A percentile compares a stretch with the other conserved stretches of the same genome.
Evolutionary conservation across 148 eudicot genomes (phyloP).

Genomic region (Vaccinium corymbosum): DNA sequence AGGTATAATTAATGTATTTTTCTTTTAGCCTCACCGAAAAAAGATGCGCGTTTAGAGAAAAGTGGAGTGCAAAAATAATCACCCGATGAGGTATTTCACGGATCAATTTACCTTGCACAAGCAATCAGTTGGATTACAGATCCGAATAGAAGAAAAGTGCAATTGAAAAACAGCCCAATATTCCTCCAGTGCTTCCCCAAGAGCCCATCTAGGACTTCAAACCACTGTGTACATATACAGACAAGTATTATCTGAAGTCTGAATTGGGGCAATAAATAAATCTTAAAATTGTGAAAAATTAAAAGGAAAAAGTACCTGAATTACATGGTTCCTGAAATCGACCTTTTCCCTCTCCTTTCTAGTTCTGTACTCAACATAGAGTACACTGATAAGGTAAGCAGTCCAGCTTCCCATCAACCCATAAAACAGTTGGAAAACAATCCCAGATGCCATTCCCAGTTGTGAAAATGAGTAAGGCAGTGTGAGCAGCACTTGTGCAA

Average conservation of each 20-base stretch:
- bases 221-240: conserved; percentile 56
- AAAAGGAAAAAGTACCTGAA: conserved; percentile 37
- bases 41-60: neutral
- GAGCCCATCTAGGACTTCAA: conserved; percentile 73
- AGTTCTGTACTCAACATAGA: conserved; percentile 72
- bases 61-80: no score
- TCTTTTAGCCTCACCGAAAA: neutral
- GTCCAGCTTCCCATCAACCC: conserved; percentile 78
- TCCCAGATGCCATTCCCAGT: conserved; percentile 62
- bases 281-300: neutral
- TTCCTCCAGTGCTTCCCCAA: conserved; percentile 70
- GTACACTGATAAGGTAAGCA: conserved; percentile 63
- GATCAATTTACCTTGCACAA: conserved; percentile 56
- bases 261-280: neutral
- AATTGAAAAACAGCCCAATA: conserved; percentile 60
- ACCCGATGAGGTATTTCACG: no score
- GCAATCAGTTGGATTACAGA: conserved; percentile 73
- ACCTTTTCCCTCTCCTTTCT: conserved; percentile 67
- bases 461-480: conserved; percentile 65
- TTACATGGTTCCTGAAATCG: conserved; percentile 73
- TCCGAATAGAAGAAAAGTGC: conserved; percentile 71
- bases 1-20: neutral
- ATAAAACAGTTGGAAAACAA: conserved; percentile 56
- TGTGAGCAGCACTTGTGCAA: conserved; percentile 54
- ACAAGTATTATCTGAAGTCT: neutral